phyloP scores from a whole-genome alignment of 306 rosid genomes.

The Coriaria nepalensis region DNA sequence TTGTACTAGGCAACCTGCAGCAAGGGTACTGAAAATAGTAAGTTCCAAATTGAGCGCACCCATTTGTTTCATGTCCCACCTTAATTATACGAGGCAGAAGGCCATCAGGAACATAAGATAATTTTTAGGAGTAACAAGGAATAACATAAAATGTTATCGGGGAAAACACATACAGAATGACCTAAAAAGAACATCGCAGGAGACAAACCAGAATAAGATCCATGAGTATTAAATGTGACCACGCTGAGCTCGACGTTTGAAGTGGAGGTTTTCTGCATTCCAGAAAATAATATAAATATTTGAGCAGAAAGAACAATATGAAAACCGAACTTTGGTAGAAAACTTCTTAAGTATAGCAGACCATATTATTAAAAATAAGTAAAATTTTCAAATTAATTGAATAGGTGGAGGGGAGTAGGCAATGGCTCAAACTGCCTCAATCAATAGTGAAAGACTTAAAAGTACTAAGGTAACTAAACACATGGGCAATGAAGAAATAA shows the following conservation, averaged over 20 bases:
- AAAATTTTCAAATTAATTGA: too few species aligned
- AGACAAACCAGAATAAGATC: slow-evolving; percentile 75
- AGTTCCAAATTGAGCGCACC: background rate
- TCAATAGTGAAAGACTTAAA: too few species aligned
- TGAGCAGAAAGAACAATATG: slow-evolving; percentile 9
- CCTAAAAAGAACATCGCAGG: slow-evolving; percentile 15
- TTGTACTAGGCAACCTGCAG: slow-evolving; percentile 66
- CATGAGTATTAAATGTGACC: slow-evolving; percentile 72
- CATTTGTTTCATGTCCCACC: background rate
- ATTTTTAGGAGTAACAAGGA: too few species aligned
- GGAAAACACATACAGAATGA: background rate
- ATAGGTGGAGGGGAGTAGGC: too few species aligned
- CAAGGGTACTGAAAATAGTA: slow-evolving; percentile 9
- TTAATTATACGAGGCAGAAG: background rate
- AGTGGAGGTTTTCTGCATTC: slow-evolving; percentile 54
- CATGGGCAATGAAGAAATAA: too few species aligned
- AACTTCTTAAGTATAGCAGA: background rate
- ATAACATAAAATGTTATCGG: background rate
- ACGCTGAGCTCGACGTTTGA: slow-evolving; percentile 55
- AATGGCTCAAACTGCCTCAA: too few species aligned
- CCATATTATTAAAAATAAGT: background rate
- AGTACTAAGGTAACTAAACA: too few species aligned
- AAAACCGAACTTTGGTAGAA: slow-evolving; percentile 4
- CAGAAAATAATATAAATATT: slow-evolving; percentile 11
- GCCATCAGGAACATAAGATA: too few species aligned